Evolutionary conservation across 2,329 filamentous ascomycete species (phyloP).

Genomic region (Neofusicoccum sp.): DNA sequence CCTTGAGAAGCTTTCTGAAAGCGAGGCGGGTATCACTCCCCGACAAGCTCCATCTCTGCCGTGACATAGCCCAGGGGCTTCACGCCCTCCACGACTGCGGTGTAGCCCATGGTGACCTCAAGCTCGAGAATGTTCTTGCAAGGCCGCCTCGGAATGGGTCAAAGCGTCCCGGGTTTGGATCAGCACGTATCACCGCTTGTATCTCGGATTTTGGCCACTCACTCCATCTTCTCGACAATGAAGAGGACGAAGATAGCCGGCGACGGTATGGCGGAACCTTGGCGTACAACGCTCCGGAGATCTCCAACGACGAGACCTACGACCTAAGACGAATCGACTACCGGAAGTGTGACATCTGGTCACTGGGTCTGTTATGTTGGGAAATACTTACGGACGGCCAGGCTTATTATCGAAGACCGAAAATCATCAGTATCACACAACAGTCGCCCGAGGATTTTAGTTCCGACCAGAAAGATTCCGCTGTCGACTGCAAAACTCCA

Average conservation of each 20-base stretch:
- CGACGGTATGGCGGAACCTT: slow-evolving; percentile 16
- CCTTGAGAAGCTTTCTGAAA: not conserved
- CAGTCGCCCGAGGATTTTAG: not conserved
- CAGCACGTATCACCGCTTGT: not conserved
- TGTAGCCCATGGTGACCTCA: slow-evolving; percentile 21
- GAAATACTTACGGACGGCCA: not conserved
- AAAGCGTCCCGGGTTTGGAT: not conserved
- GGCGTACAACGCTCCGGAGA: slow-evolving; percentile 16
- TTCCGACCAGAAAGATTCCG: not conserved
- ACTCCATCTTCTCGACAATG: not conserved
- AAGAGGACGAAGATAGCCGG: not conserved
- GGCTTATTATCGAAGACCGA: not conserved
- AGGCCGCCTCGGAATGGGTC: not conserved
- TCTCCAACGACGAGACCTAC: not conserved
- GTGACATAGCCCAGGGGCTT: slow-evolving; percentile 15
- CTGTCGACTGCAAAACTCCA: not conserved
- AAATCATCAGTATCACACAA: not conserved
- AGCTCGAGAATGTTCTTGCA: slow-evolving; percentile 22
- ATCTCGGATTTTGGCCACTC: slow-evolving; percentile 19
- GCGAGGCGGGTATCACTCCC: not conserved
- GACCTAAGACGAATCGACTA: not conserved
- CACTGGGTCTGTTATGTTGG: slow-evolving; percentile 10
- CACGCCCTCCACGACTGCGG: slow-evolving; percentile 17
- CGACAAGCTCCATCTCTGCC: slow-evolving; percentile 3
- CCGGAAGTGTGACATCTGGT: slow-evolving; percentile 20